Conservation (phyloP, 306 rosid species). For the Benincasa hispida region DNA sequence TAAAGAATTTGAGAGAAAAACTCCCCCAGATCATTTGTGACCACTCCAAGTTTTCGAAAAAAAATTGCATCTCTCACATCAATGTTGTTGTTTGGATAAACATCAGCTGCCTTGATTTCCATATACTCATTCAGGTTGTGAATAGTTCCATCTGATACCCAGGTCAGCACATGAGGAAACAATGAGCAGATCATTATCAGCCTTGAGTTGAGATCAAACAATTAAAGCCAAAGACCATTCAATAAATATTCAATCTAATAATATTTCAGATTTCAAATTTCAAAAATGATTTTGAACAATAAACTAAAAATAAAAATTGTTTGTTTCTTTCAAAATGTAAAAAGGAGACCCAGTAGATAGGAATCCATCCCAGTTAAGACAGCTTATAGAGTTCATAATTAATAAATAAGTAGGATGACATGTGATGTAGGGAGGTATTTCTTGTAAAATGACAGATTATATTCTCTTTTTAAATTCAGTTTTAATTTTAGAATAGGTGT, state of each 20-base stretch:
- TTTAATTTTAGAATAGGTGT: too few relatives aligned
- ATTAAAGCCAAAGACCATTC: neutral
- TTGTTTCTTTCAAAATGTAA: too few relatives aligned
- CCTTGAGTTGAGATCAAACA: too few relatives aligned
- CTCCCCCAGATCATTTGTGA: constrained; percentile 44
- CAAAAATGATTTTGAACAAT: neutral
- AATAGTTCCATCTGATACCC: constrained; percentile 57
- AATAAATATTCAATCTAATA: neutral
- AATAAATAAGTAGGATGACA: neutral
- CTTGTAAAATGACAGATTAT: too few relatives aligned
- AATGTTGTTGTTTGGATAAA: neutral
- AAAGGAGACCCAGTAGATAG: too few relatives aligned
- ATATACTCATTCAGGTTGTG: constrained; percentile 67
- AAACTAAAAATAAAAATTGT: neutral
- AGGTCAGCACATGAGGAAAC: constrained; percentile 6
- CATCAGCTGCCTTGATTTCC: constrained; percentile 25
- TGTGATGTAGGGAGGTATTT: too few relatives aligned
- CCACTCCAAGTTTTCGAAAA: constrained; percentile 47
- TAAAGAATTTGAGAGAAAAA: constrained; percentile 34
- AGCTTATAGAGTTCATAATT: neutral
- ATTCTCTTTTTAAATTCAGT: too few relatives aligned
- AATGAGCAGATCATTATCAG: neutral
- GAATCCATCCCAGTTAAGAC: neutral
- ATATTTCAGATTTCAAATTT: neutral
- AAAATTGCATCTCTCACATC: constrained; percentile 23